These are phyloP conservation scores for Pseudonectria foliicola DNA, from an alignment of 2,329 filamentous ascomycete species.

Conservation along the genomic window DNA sequence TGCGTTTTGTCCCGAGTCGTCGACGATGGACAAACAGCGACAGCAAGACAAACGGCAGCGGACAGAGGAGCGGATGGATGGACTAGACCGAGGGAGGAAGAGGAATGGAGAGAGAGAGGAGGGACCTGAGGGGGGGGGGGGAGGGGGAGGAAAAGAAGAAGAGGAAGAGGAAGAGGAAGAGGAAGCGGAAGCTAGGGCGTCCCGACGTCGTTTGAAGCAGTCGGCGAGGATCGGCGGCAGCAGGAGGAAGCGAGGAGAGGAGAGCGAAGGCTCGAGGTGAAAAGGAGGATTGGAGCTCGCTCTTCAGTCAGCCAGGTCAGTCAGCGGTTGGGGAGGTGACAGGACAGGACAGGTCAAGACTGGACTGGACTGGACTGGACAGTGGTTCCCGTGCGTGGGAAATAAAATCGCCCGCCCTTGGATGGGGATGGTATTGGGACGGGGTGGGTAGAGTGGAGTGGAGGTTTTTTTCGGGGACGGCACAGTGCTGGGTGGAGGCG, in stretches of 20 bases:
- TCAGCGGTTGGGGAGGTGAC: conserved; percentile 21
- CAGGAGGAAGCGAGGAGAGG: conserved; percentile 14
- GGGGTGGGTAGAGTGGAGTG: conserved; percentile 6
- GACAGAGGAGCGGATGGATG: neutral
- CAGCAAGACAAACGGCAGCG: neutral
- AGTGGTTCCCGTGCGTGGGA: conserved; percentile 18
- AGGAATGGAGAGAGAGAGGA: conserved; percentile 1
- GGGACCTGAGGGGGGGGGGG: conserved; percentile 9
- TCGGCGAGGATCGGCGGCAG: conserved; percentile 20
- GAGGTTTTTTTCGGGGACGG: conserved; percentile 16
- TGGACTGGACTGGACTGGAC: no score
- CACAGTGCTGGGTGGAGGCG: neutral
- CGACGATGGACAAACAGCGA: no score
- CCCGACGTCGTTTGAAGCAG: conserved; percentile 14
- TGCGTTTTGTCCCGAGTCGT: no score
- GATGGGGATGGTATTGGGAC: no score
- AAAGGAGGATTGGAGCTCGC: conserved; percentile 4
- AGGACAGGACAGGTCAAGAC: conserved; percentile 9
- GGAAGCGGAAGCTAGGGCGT: conserved; percentile 7
- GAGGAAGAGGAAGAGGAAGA: conserved; percentile 9
- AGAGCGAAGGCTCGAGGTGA: conserved; percentile 8
- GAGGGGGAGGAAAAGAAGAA: conserved; percentile 10
- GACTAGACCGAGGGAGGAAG: conserved; percentile 7
- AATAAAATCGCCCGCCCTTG: conserved; percentile 2
- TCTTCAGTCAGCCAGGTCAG: no score